Evolutionary conservation across 1,284 basidiomycete species (phyloP), one percentile per base, ranked within the genome.

Genomic region (Ganoderma lucidum): DNA sequence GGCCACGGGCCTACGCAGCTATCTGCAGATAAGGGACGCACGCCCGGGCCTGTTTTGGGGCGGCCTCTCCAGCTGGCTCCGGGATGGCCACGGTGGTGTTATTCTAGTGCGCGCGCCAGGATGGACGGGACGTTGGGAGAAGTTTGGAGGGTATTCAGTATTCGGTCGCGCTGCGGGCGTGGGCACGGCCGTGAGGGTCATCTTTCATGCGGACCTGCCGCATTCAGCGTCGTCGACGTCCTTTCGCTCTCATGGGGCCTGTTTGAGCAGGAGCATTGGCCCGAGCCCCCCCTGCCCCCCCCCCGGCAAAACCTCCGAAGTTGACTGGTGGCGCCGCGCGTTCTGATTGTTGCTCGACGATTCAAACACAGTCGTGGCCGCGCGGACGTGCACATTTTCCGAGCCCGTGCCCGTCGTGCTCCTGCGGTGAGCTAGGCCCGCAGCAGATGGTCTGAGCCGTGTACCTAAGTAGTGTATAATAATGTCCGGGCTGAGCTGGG

Each of bases 301-400:
- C n/a, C 10, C 63, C 62, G 64, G 64, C 62, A 56, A 63, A 68
- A 67, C 28, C 15, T 62, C 70, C 71, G 74, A 69, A 63, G 60
- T 70, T 70, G 73, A 71, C 68, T 61, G 71, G 72, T 71, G 74
- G 73, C 74, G 71, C 70, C 63, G 67, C 68, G 66, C 63, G 63
- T 75, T 75, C 74, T 73, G 74, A 75, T 75, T 55, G 70, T 55
- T 58, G 53, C 63, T 44, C 51, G 37, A 53, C 19, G 19, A 41
- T 41, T 41, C 39, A 41, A 6, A 48, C 35, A 35, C 48, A 19
- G 48, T 23, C 48, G 48, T 51, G 48, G 53, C 48, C 39, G 56
- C 48, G 53, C 37, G 65, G 55, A 45, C 39, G 39, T 6, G 59
- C 2, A 10, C 15, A 23, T 9, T 59, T 59, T 64, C 68, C 67